These are phyloP conservation scores for Venturia asperata DNA, from an alignment of 2,329 filamentous ascomycete genomes.

Conservation along the genomic window DNA sequence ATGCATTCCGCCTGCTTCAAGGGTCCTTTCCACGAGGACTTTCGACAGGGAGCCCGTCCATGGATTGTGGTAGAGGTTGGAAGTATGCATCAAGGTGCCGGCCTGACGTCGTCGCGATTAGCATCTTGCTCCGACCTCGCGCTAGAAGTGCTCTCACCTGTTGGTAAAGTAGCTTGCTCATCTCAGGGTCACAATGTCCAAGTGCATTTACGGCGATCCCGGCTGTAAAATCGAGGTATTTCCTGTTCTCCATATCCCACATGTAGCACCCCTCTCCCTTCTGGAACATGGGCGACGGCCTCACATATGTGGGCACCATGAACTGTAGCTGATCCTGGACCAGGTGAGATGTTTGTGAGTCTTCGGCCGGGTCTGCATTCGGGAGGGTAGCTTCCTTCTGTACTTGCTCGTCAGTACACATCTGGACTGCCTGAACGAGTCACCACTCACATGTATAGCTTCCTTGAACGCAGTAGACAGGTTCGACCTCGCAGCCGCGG, in stretches of 20 bases:
- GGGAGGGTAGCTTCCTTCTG: constrained; percentile 48
- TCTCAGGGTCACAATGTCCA: constrained; percentile 79
- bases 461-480: constrained; percentile 12
- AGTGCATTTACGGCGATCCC: constrained; percentile 93
- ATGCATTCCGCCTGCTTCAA: constrained; percentile 72
- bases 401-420: constrained; percentile 20
- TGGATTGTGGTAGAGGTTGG: constrained; percentile 94
- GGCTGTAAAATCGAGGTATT: constrained; percentile 89
- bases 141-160: constrained; percentile 50
- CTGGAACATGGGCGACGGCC: constrained; percentile 82
- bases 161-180: constrained; percentile 66
- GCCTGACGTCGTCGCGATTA: constrained; percentile 28
- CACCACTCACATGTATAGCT: constrained; percentile 9
- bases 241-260: constrained; percentile 81
- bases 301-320: constrained; percentile 94
- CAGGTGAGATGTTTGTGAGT: constrained; percentile 68
- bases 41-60: constrained; percentile 90
- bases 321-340: constrained; percentile 70
- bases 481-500: constrained; percentile 14
- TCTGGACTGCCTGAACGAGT: neutral
- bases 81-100: constrained; percentile 77
- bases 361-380: constrained; percentile 64
- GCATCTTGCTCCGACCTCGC: constrained; percentile 11
- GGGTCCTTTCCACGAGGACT: constrained; percentile 73
- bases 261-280: constrained; percentile 80